phyloP scores from a whole-genome alignment of 371 early-diverging fungal genomes.

The Zopfochytrium polystomum region DNA sequence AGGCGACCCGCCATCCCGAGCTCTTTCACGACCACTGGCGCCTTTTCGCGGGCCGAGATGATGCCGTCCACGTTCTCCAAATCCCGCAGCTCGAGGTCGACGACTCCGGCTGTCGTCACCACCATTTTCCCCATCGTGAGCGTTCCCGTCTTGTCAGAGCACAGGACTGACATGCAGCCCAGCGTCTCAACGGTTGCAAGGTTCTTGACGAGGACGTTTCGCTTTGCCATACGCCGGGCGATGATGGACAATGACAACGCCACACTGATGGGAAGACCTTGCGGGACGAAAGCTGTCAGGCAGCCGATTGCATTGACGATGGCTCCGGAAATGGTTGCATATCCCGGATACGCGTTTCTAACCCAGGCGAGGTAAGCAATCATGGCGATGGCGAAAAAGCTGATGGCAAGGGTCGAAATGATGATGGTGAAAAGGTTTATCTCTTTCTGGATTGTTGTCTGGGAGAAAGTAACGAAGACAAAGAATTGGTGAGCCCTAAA shows the following conservation, averaged over 20 bases:
- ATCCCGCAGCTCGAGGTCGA: no score
- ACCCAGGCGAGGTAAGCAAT: conserved; percentile 55
- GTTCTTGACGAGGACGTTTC: conserved; percentile 38
- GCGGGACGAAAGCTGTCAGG: conserved; percentile 67
- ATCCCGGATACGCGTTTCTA: conserved; percentile 36
- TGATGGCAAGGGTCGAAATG: conserved; percentile 59
- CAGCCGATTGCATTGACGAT: conserved; percentile 69
- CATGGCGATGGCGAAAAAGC: conserved; percentile 49
- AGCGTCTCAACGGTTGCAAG: conserved; percentile 10
- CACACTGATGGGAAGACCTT: conserved; percentile 95
- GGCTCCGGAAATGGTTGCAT: conserved; percentile 44
- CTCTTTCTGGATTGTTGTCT: conserved; percentile 65
- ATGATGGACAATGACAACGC: conserved; percentile 91
- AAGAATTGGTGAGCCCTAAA: no score
- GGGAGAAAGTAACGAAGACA: conserved; percentile 9
- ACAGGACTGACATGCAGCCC: conserved; percentile 91
- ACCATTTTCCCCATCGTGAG: conserved; percentile 92
- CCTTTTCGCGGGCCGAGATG: no score
- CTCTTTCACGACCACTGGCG: no score
- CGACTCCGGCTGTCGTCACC: conserved; percentile 41
- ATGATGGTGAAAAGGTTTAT: conserved; percentile 65
- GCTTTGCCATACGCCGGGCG: conserved; percentile 88
- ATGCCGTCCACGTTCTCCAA: no score
- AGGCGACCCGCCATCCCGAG: conserved; percentile 52
- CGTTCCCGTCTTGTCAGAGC: conserved; percentile 93